Evolutionary conservation across 2,329 filamentous ascomycete species (phyloP), one percentile per base, ranked within the genome.

Genomic region (Curvularia hawaiiensis): DNA sequence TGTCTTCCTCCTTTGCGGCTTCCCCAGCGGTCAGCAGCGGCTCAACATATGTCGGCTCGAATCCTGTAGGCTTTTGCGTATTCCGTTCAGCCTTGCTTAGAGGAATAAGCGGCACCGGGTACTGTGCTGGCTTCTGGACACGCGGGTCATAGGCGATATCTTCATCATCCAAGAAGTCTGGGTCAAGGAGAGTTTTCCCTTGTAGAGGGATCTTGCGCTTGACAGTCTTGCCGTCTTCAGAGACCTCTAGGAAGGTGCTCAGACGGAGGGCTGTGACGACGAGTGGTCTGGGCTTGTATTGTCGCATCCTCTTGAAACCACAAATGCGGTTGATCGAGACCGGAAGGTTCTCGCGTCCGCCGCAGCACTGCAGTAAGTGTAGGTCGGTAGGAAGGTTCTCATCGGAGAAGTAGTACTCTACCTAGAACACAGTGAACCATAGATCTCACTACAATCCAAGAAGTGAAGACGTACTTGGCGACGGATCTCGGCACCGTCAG

Each of bases 31-130:
- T 93, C 59, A 96, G 78, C 0, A 92, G 92, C 1, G 88, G 83
- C 74, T 98, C 94, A 12, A 90, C 87, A 71, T 86, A 95, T 74
- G 86, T 91, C 60, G 92, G 88, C 84, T 83, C 80, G 57, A 83
- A 82, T 0, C 80, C 80, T 16, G 79, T 80, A 4, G 75, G 75
- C 65, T 73, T 75, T 58, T 64, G 61, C 75, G 80, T 79, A 38
- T 69, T 75, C 66, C 74, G 35, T 1, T 18, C 35, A 38, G 35
- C 35, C 35, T 38, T 38, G 16, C 4, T n/a, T 18, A 9, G 16
- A 16, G 35, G 35, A 8, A 38, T 9, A 11, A 67, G 45, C 5
- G 60, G 63, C 16, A 71, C 59, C 3, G 72, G 68, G 24, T 64
- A 60, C n/a, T 61, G 61, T 16, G 61, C 57, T 14, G 67, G 66